Conservation (phyloP, 129 eudicot genomes). For the Lactuca saligna region DNA sequence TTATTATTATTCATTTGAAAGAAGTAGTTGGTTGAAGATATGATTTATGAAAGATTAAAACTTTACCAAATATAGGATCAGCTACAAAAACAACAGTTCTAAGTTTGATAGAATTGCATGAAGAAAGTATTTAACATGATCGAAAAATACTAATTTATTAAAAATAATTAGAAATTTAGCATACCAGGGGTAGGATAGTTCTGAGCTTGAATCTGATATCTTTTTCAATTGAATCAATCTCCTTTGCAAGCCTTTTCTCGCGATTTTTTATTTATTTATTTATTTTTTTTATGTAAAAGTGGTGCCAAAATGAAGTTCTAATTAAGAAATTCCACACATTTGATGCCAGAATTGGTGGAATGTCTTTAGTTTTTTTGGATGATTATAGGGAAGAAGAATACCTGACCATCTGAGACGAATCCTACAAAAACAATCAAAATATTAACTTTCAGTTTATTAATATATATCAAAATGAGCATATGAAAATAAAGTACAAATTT, state of each 20-base stretch:
- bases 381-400: no score
- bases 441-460: no score
- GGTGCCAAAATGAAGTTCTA: neutral
- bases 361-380: no score
- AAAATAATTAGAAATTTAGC: neutral
- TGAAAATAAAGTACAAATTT: no score
- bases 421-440: no score
- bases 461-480: no score
- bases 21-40: no score
- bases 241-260: constrained; percentile 76
- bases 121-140: constrained; percentile 10
- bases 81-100: constrained; percentile 90
- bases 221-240: constrained; percentile 71
- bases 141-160: neutral
- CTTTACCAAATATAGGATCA: constrained; percentile 93
- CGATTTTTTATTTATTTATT: no score
- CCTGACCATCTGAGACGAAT: no score
- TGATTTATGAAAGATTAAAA: constrained; percentile 4
- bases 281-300: no score
- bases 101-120: constrained; percentile 3
- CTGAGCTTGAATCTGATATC: constrained; percentile 92
- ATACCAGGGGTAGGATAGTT: constrained; percentile 95
- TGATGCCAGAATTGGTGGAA: constrained; percentile 5
- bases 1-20: constrained; percentile 1
- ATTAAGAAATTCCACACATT: neutral